A percentile compares a stretch with the other conserved stretches of the same genome.
These are phyloP conservation scores for Arabidopsis thaliana DNA, from an alignment of 345 rosid genomes.

Conservation along the genomic window DNA sequence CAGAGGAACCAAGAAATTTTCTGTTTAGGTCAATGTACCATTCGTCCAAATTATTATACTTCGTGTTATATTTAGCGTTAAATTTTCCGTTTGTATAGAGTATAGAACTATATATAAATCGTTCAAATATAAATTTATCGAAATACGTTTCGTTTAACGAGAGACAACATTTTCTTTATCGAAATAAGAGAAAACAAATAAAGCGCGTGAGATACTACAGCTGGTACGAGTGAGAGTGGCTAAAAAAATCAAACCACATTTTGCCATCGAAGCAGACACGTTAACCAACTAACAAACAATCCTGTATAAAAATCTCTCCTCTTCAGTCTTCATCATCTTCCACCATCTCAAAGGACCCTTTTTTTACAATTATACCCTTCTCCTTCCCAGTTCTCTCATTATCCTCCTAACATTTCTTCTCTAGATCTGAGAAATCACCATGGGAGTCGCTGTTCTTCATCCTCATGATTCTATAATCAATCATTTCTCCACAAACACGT, in stretches of 20 bases:
- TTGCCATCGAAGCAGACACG: slow-evolving; percentile 30
- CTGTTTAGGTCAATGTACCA: too few relatives aligned
- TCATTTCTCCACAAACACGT: slow-evolving; percentile 33
- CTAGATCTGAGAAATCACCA: slow-evolving; percentile 24
- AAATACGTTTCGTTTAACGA: too few relatives aligned
- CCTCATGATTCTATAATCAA: slow-evolving; percentile 50
- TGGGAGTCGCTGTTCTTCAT: slow-evolving; percentile 65
- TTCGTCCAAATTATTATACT: too few relatives aligned
- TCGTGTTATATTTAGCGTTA: too few relatives aligned
- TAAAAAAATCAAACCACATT: background rate
- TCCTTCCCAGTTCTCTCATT: background rate
- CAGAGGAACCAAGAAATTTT: background rate
- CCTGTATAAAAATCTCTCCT: slow-evolving; percentile 7
- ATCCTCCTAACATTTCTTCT: background rate
- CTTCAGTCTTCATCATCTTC: background rate
- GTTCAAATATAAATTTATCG: too few relatives aligned
- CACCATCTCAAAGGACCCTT: slow-evolving; percentile 5
- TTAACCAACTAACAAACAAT: background rate
- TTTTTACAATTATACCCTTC: slow-evolving; percentile 20
- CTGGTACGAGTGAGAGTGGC: background rate
- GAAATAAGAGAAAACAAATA: too few relatives aligned
- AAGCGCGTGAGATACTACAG: background rate
- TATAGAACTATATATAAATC: too few relatives aligned
- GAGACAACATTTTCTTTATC: too few relatives aligned
- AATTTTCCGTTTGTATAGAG: too few relatives aligned